phyloP scores from a whole-genome alignment of 805 yeast species.

The Saccharomycopsis fermentans region DNA sequence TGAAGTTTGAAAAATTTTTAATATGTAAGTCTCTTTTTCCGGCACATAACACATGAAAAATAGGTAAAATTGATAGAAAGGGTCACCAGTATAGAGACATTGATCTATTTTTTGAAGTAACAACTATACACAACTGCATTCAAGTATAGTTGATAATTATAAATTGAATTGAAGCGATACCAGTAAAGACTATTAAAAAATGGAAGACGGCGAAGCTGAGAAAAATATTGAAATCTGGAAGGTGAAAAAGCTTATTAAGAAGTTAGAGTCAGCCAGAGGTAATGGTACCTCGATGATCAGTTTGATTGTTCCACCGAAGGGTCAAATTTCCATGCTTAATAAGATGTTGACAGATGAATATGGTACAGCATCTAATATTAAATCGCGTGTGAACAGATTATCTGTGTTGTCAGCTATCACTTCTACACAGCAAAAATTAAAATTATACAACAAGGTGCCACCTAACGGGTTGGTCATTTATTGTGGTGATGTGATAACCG shows the following conservation, averaged over 20 bases:
- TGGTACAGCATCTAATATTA: slow-evolving; percentile 97
- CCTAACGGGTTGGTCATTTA: slow-evolving; percentile 90
- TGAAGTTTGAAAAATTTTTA: too few relatives aligned
- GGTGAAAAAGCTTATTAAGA: slow-evolving; percentile 86
- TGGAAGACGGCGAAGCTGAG: slow-evolving; percentile 65
- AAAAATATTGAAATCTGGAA: slow-evolving; percentile 98
- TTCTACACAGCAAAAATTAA: slow-evolving; percentile 93
- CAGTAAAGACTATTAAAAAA: background rate
- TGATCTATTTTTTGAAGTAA: too few relatives aligned
- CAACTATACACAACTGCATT: too few relatives aligned
- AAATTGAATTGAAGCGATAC: too few relatives aligned
- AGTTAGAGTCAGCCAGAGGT: slow-evolving; percentile 87
- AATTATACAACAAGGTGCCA: slow-evolving; percentile 82
- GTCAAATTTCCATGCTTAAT: slow-evolving; percentile 79
- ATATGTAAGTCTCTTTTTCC: too few relatives aligned
- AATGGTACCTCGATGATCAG: slow-evolving; percentile 99
- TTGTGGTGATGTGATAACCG: slow-evolving; percentile 97
- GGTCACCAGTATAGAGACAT: too few relatives aligned
- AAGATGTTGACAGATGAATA: slow-evolving; percentile 96
- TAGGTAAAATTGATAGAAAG: too few relatives aligned
- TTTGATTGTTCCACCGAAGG: slow-evolving; percentile 88
- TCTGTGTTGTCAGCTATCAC: slow-evolving; percentile 96
- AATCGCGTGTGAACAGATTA: slow-evolving; percentile 92
- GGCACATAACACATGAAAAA: too few relatives aligned
- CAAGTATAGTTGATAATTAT: too few relatives aligned